Base-by-base conservation (phyloP, 2,329 filamentous ascomycete genomes). In the Hypomyces perniciosus region DNA sequence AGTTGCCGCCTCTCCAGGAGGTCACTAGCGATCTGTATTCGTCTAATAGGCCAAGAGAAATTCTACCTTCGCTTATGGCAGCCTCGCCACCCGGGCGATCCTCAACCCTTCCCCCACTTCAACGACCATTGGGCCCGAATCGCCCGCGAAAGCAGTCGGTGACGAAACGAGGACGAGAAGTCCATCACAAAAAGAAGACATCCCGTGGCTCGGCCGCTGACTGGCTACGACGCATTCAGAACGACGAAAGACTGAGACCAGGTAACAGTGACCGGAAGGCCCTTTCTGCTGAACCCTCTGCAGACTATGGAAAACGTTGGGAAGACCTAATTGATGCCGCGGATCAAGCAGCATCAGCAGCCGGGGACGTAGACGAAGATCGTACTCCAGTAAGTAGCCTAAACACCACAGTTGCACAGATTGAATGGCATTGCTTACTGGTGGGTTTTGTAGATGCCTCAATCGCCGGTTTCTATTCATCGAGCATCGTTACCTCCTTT, bases 241-340 rank as follows among this genome's bases (percentile, higher is more conserved):
- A 81, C 56, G 77, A 81, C 42, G 78, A 81, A 50, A 80, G 86
- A 55, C 75, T 89, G 57, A 85, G 86, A 56, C 74, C 76, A 9
- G 75, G 74, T 62, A 80, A 85, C 52, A 83, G 85, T 60, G 84
- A 89, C 61, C 81, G 88, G 56, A 95, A 96, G 70, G 88, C 90
- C 50, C 80, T 88, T 58, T 95, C 90, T 12, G 88, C 88, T 39
- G 92, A 96, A 68, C 90, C 91, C 27, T 81, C 85, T 51, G 83
- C 81, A 20, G 85, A 87, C 53, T 87, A 88, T 70, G 90, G 89
- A 57, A 95, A 93, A 72, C 80, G 92, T 62, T 97, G 92, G 93
- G 90, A 96, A 69, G 92, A 97, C 68, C 77, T 97, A 54, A 95
- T 97, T 57, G 91, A 96, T 69, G 92, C 92, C 47, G 92, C 88